A percentile compares a stretch with the other conserved stretches of the same genome.
Conservation (phyloP, 1,139 yeast species). For the Zhuliangozyma parablackwelliae region DNA sequence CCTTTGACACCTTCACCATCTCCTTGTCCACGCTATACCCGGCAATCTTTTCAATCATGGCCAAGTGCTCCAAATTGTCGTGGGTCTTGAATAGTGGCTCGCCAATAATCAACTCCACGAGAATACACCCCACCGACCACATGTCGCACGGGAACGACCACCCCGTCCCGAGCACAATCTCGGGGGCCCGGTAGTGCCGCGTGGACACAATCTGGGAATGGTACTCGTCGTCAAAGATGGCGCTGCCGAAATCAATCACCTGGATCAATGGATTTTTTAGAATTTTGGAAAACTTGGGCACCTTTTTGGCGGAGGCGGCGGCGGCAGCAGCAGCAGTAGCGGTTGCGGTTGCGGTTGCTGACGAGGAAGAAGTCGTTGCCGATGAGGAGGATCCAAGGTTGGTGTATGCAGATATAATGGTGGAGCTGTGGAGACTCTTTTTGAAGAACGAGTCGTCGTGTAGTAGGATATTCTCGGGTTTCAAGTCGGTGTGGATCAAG, state of each 20-base stretch:
- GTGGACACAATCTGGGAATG: slow-evolving; percentile 92
- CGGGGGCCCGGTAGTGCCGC: slow-evolving; percentile 96
- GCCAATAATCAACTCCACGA: slow-evolving; percentile 91
- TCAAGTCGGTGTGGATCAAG: slow-evolving; percentile 88
- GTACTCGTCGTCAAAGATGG: slow-evolving; percentile 89
- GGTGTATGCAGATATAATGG: slow-evolving; percentile 30
- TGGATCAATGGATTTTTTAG: slow-evolving; percentile 77
- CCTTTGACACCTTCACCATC: slow-evolving; percentile 34
- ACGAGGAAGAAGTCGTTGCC: slow-evolving; percentile 1
- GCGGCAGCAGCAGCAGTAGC: too few species aligned
- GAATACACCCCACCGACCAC: slow-evolving; percentile 95
- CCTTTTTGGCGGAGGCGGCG: slow-evolving; percentile 13
- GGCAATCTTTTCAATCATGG: slow-evolving; percentile 83
- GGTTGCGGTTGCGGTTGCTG: too few species aligned
- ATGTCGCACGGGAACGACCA: slow-evolving; percentile 93
- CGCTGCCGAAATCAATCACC: slow-evolving; percentile 93
- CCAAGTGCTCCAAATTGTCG: slow-evolving; percentile 89
- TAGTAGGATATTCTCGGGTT: slow-evolving; percentile 88
- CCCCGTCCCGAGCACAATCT: slow-evolving; percentile 86
- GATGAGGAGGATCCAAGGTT: too few species aligned
- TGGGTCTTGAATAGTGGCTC: slow-evolving; percentile 94
- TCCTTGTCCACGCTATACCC: slow-evolving; percentile 39
- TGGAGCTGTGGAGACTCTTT: slow-evolving; percentile 30
- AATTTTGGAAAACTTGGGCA: slow-evolving; percentile 45
- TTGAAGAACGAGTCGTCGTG: slow-evolving; percentile 51